A percentile compares a stretch with the other conserved stretches of the same genome.
Evolutionary conservation across 305 asterid species (phyloP).

Genomic region (Rubia balearica): DNA sequence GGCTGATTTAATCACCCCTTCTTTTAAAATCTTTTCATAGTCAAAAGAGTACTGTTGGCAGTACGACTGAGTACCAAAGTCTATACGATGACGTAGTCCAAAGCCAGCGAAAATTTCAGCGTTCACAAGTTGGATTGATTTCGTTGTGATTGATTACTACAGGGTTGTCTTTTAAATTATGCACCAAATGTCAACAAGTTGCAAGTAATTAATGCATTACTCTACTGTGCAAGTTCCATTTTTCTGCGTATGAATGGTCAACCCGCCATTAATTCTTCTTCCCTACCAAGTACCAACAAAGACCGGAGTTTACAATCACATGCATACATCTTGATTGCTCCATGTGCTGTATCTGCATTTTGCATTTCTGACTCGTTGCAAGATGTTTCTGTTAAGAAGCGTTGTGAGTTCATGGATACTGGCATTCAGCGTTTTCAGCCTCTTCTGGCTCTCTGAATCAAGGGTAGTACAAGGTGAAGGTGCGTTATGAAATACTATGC

Average conservation of each 20-base stretch:
- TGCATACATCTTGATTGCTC: neutral
- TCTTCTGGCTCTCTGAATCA: slow-evolving; percentile 17
- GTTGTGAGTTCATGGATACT: slow-evolving; percentile 19
- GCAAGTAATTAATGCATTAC: neutral
- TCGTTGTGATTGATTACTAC: neutral
- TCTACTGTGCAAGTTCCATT: neutral
- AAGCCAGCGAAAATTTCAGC: neutral
- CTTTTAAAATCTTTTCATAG: neutral
- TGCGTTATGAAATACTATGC: neutral
- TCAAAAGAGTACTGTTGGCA: neutral
- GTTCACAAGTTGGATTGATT: neutral
- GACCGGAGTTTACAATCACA: too few species aligned
- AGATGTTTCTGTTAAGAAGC: slow-evolving; percentile 15
- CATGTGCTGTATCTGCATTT: neutral
- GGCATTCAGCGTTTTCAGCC: slow-evolving; percentile 15
- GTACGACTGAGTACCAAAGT: neutral
- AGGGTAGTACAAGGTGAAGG: slow-evolving; percentile 31
- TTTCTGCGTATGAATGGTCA: neutral
- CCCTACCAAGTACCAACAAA: neutral
- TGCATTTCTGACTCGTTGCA: slow-evolving; percentile 4
- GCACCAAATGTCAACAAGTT: neutral
- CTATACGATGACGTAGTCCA: neutral
- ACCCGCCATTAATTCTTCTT: neutral
- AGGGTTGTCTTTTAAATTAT: neutral
- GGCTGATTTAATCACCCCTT: too few species aligned